A percentile compares a stretch with the other conserved stretches of the same genome.
Conservation (phyloP, 2,329 filamentous ascomycete species). For the Microthyrium microscopicum region DNA sequence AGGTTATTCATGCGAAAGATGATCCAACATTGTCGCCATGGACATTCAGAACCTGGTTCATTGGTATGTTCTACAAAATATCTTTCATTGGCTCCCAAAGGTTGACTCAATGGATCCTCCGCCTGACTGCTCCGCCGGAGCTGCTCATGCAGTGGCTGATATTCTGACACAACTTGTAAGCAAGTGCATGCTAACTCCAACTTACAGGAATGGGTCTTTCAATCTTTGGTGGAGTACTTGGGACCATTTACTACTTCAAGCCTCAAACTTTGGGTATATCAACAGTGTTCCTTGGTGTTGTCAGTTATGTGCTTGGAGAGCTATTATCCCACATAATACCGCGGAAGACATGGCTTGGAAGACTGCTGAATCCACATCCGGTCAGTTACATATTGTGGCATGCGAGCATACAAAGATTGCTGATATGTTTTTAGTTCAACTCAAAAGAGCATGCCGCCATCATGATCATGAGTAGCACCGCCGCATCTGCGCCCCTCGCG, state of each 20-base stretch:
- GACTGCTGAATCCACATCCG: conserved; percentile 24
- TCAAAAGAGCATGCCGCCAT: conserved; percentile 18
- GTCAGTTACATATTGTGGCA: background rate
- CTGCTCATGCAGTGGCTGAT: too few relatives aligned
- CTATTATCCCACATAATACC: conserved; percentile 22
- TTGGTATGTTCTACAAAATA: too few relatives aligned
- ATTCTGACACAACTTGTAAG: too few relatives aligned
- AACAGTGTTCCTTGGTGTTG: conserved; percentile 27
- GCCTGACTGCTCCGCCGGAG: too few relatives aligned
- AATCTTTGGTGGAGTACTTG: conserved; percentile 16
- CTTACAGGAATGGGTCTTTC: conserved; percentile 7
- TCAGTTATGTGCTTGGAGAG: conserved; percentile 27
- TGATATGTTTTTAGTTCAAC: conserved; percentile 14
- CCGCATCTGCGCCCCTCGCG: background rate
- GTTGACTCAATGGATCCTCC: too few relatives aligned
- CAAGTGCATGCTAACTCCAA: too few relatives aligned
- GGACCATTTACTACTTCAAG: conserved; percentile 32
- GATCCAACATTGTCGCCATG: conserved; percentile 4
- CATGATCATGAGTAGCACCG: conserved; percentile 8
- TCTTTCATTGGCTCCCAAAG: too few relatives aligned
- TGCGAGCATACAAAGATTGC: background rate
- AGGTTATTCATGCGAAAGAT: conserved; percentile 5
- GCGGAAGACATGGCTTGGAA: conserved; percentile 17
- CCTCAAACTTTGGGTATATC: conserved; percentile 29
- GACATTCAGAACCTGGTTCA: conserved; percentile 8